Base-by-base conservation (phyloP, 2,329 filamentous ascomycete genomes). In the Sphaerostilbella broomeana region DNA sequence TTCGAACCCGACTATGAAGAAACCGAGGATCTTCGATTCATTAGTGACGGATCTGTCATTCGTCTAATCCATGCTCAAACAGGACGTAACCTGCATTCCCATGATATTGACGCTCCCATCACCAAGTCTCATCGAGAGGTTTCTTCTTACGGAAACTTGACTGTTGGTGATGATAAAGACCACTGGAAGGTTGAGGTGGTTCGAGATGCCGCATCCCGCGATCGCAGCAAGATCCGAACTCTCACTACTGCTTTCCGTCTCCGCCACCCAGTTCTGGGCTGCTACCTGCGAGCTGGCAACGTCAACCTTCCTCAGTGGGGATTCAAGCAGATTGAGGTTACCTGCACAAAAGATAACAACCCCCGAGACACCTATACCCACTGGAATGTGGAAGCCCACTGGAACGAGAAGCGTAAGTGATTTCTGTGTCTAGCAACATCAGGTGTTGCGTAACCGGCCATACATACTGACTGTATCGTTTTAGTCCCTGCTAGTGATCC, bases 311-410 rank as follows among this genome's bases (percentile, higher is more conserved):
- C 92, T 36, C 92, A 97, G 61, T 98, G 92, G 92, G 92, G 92
- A 60, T 98, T 98, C 75, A 95, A 97, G 70, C 92, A 98, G 67
- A 97, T 98, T 50, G 92, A 98, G 68, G 89, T 92, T 24, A 94
- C 88, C 18, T 98, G 92, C 65, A 81, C 83, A 51, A 95, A 94
- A 71, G 78, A 84, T 52, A 95, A 95, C 70, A 92, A 90, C 55
- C 87, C 89, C 6, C 78, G 81, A 38, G 92, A 98, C 61, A 78
- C 88, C 27, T 97, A 94, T 64, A 98, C 92, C 7, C 92, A 97
- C 69, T 98, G 92, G 92, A 98, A 98, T 65, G 83, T 98, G 22
- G 92, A 98, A 69, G 83, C 86, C 40, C 92, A 98, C 65, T 79
- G 73, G 62, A 98, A 98, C 61, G 89, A 95, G 11, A 92, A 83